Base-by-base conservation (phyloP, 2,329 filamentous ascomycete species). In the Aspergillus tanneri region DNA sequence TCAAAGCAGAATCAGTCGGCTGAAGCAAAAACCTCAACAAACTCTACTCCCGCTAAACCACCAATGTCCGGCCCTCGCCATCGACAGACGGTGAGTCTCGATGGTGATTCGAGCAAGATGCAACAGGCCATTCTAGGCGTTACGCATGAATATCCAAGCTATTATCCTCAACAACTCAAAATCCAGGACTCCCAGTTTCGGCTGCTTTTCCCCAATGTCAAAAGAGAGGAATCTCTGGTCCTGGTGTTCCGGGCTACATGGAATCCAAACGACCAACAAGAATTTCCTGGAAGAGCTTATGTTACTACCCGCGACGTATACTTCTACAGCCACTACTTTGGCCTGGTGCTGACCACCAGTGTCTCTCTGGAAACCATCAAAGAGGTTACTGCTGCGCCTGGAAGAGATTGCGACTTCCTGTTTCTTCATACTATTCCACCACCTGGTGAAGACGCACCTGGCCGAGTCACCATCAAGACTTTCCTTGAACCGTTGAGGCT, bases 251-350 rank as follows among this genome's bases (percentile, higher is more conserved):
- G 91, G 37, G 92, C 91, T 12, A 89, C 90, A 0, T 99, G 93
- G 90, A 86, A 83, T 60, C 83, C 84, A 1, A 86, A 84, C 56
- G 84, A 87, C 45, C 80, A 84, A 57, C 85, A 88, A 68, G 85
- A 88, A 52, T 89, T 97, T 50, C 85, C 86, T 7, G 86, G 93
- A 1, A 83, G 93, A 44, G 84, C 95, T 19, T 99, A 95, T 66
- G 85, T 96, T 50, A 97, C 92, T 0, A 79, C 86, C 0, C 84
- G 86, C 53, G 87, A 91, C 55, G 84, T 99, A 66, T 97, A 95
- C 69, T 97, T 99, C 65, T 99, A 96, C 71, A 95, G 91, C 60
- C 88, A 97, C 63, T 88, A 96, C 64, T 84, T 96, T 66, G 93
- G 93, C 5, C 79, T 99, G 5, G 87, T 97, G 1, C 78, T 96